A percentile compares a stretch with the other conserved stretches of the same genome.
Conservation (phyloP, 345 rosid genomes). For the Barbarea vulgaris region DNA sequence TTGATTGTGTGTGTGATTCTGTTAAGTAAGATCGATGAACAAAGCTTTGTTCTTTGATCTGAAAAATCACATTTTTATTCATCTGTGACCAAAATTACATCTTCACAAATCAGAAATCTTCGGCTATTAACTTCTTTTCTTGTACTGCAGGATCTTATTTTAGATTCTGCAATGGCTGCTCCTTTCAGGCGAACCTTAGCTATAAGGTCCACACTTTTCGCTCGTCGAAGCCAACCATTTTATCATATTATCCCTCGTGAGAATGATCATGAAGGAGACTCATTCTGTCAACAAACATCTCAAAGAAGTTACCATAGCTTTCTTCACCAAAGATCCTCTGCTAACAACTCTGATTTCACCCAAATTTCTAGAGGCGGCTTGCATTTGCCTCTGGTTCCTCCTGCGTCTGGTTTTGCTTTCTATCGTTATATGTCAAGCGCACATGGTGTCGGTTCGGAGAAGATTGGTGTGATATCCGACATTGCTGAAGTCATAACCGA, state of each 20-base stretch:
- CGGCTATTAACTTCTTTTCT: not conserved
- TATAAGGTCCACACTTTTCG: conserved; percentile 48
- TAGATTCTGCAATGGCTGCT: conserved; percentile 60
- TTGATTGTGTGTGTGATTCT: not conserved
- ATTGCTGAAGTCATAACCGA: conserved; percentile 56
- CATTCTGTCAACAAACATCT: conserved; percentile 35
- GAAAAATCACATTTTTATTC: not conserved
- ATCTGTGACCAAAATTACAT: not conserved
- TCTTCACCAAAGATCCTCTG: conserved; percentile 42
- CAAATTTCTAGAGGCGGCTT: conserved; percentile 33
- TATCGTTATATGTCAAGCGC: conserved; percentile 63
- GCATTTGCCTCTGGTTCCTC: conserved; percentile 37
- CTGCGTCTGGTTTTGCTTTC: conserved; percentile 46
- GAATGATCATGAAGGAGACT: conserved; percentile 41
- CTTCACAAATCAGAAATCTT: too few relatives aligned
- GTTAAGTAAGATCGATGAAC: not conserved
- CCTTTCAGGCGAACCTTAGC: conserved; percentile 54
- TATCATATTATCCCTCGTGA: conserved; percentile 46
- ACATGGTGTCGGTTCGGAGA: conserved; percentile 48
- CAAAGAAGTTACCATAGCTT: conserved; percentile 41
- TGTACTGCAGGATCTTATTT: conserved; percentile 29
- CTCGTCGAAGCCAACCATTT: conserved; percentile 45
- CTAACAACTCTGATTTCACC: conserved; percentile 39
- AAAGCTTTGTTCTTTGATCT: conserved; percentile 16
- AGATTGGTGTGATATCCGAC: conserved; percentile 51